Base-by-base conservation (phyloP, 768 basidiomycete genomes). In the Lactarius psammicola region DNA sequence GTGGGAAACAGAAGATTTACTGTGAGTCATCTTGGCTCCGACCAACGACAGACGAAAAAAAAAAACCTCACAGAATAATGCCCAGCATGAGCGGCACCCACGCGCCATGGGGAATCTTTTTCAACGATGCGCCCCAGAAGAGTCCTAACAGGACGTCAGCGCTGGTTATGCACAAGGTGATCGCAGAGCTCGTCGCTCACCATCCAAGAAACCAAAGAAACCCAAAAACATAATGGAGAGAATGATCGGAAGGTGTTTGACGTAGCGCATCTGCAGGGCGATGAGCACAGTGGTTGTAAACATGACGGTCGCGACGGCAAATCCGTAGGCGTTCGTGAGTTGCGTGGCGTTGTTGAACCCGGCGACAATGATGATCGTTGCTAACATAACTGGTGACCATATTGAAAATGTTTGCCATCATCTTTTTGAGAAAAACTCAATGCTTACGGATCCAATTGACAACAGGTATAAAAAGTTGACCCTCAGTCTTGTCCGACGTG, bases 51-150 rank as follows among this genome's bases (percentile, higher is more conserved):
- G 34, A 54, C 18, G 7, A 11, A 34, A 20, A n/a, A n/a, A n/a
- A n/a, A 28, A 60, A 3, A 31, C 70, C 81, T 68, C 62, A 82
- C 81, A 88, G 72, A 17, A 85, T 71, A 2, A 74, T 28, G 5
- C 86, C 87, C 46, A 88, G 79, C 71, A 80, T 78, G 15, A 89
- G 78, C 1, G 88, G 85, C 17, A 88, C 86, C 85, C 86, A 89
- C 2, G 86, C 88, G 15, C 88, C 87, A 30, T 79, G 75, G 0
- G 87, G 86, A 7, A 88, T 79, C 72, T 88, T 87, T 71, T 80
- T 84, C 64, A 87, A 70, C 0, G 85, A 74, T 0, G 87, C 84
- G 26, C 86, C 87, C 84, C 85, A 88, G 76, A 89, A 89, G 18
- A 87, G 75, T 28, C 73, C 78, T 76, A 36, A 31, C 4, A 38